Evolutionary conservation across 192 early-diverging fungal species (phyloP).

Genomic region (Backusella liffmaniae): DNA sequence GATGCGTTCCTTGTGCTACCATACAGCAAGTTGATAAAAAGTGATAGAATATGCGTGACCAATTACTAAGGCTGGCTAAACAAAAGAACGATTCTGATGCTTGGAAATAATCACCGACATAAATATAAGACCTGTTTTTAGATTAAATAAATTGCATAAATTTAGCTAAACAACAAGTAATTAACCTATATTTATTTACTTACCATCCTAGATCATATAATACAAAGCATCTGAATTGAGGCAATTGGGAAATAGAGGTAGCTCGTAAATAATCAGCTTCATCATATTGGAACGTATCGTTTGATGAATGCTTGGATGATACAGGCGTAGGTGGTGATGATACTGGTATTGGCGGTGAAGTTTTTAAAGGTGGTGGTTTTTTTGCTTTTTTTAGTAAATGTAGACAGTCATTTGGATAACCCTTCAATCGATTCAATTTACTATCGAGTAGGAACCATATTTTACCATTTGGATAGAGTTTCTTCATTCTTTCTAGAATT

Average conservation of each 20-base stretch:
- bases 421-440: conserved; percentile 24
- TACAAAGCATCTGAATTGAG: conserved; percentile 21
- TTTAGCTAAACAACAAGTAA: background rate
- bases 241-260: conserved; percentile 21
- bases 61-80: conserved; percentile 33
- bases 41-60: conserved; percentile 41
- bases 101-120: conserved; percentile 34
- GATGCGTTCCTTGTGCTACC: conserved; percentile 28
- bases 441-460: conserved; percentile 31
- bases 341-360: background rate
- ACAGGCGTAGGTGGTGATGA: background rate
- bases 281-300: background rate
- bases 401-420: conserved; percentile 14
- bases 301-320: background rate
- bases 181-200: background rate
- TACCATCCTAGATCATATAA: conserved; percentile 41
- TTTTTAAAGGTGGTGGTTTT: background rate
- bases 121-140: conserved; percentile 32
- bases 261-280: background rate
- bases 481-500: conserved; percentile 29
- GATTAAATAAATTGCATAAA: background rate
- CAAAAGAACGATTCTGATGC: conserved; percentile 42
- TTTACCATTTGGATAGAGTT: conserved; percentile 18
- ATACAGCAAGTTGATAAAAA: conserved; percentile 40
- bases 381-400: conserved; percentile 13